phyloP scores from a whole-genome alignment of 2,329 filamentous ascomycete genomes.

The Coniochaeta sp. region DNA sequence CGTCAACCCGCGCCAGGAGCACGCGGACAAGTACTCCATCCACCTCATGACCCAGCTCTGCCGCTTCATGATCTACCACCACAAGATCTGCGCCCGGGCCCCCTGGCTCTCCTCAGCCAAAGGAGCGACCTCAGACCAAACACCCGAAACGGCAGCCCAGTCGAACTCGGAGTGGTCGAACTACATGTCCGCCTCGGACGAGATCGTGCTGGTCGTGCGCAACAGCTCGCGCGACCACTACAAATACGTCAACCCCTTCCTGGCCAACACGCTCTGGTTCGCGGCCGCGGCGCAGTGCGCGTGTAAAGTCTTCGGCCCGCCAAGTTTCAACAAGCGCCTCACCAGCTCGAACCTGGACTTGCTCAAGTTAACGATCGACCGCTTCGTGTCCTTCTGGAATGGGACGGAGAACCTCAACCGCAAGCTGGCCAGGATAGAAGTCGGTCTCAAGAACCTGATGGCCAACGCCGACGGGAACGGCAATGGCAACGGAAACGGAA shows the following conservation, averaged over 20 bases:
- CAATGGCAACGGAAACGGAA: background rate
- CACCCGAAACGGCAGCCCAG: constrained; percentile 2
- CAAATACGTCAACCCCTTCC: constrained; percentile 23
- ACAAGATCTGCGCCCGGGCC: constrained; percentile 18
- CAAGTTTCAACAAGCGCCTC: constrained; percentile 8
- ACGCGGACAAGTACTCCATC: constrained; percentile 23
- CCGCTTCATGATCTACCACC: constrained; percentile 24
- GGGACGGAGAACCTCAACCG: constrained; percentile 10
- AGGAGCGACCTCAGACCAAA: background rate
- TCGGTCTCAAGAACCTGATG: constrained; percentile 9
- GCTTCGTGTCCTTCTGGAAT: constrained; percentile 10
- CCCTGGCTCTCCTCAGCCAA: constrained; percentile 7
- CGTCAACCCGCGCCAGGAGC: constrained; percentile 15
- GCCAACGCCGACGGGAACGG: background rate
- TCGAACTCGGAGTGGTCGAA: constrained; percentile 12
- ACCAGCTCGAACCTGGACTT: constrained; percentile 8
- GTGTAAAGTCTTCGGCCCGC: constrained; percentile 9
- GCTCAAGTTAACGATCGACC: constrained; percentile 9
- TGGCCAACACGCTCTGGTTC: constrained; percentile 25
- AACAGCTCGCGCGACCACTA: constrained; percentile 19
- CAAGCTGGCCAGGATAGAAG: constrained; percentile 9
- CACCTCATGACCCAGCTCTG: constrained; percentile 26
- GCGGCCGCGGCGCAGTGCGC: constrained; percentile 20
- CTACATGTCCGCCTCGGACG: constrained; percentile 23
- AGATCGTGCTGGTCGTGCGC: constrained; percentile 19